These are phyloP conservation scores for Mycosarcoma mackinlayi DNA, from an alignment of 1,284 basidiomycete species.

Conservation along the genomic window DNA sequence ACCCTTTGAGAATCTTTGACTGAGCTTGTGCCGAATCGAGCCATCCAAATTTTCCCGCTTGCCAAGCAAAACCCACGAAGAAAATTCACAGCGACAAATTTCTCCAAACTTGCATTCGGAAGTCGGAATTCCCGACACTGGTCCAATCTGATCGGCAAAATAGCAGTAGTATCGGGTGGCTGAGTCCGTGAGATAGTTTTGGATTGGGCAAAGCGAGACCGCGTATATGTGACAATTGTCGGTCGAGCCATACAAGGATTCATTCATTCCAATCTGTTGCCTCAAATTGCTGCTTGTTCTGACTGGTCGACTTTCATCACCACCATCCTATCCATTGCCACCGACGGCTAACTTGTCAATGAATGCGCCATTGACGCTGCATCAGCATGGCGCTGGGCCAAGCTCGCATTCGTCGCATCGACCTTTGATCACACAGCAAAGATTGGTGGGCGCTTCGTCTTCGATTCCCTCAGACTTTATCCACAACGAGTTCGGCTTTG, in stretches of 20 bases:
- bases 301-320: neutral
- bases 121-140: conserved; percentile 2
- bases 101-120: conserved; percentile 9
- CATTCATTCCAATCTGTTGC: too few relatives aligned
- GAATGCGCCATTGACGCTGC: conserved; percentile 36
- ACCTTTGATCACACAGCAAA: conserved; percentile 34
- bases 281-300: too few relatives aligned
- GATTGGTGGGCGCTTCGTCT: conserved; percentile 24
- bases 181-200: conserved; percentile 9
- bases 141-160: too few relatives aligned
- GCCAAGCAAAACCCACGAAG: neutral
- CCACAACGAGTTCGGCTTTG: conserved; percentile 88
- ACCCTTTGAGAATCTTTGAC: neutral
- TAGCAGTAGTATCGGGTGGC: conserved; percentile 16
- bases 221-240: neutral
- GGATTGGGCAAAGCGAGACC: too few relatives aligned
- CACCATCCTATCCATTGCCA: neutral
- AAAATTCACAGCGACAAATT: conserved; percentile 4
- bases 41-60: conserved; percentile 1
- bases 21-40: conserved; percentile 8
- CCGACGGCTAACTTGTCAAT: too few relatives aligned
- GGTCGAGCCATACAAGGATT: neutral
- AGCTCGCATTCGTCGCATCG: conserved; percentile 24
- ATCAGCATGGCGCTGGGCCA: conserved; percentile 14
- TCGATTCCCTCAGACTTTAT: conserved; percentile 76